Evolutionary conservation across 2,329 filamentous ascomycete genomes (phyloP), one percentile per base, ranked within the genome.

Genomic region (Neodidymelliopsis sp.): DNA sequence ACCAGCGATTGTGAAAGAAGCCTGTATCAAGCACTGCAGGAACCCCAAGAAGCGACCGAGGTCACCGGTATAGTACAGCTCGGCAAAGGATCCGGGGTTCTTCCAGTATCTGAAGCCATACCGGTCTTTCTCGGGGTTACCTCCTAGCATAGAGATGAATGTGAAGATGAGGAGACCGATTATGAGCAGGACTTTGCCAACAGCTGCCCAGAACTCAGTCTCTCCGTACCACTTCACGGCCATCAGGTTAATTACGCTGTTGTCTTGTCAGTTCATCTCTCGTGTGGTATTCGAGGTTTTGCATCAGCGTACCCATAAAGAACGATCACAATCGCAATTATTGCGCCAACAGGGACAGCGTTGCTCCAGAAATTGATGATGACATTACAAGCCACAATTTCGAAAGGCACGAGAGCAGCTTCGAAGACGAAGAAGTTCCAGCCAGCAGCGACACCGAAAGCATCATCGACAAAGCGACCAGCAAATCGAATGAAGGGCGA

Each of bases 91-190:
- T 1, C 89, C 89, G 0, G 89, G 89, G 0, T 82, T 75, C 15
- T 73, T 70, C 76, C 77, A 79, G 58, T 77, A 75, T 2, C 76
- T 67, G 60, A 79, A 79, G n/a, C 77, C 77, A 47, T 71, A 74
- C 11, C 66, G 63, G 43, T 74, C 71, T 53, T 82, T 77, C 1
- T 84, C 69, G 0, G 91, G 91, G 59, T 93, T 94, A 2, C 88
- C 91, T 6, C 90, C 91, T 1, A 94, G 75, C 86, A 94, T 93
- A 56, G 85, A 84, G 56, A 95, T 80, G 64, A 96, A 90, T 2
- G 90, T 93, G 74, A 78, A 79, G 52, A 73, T 65, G 58, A 79
- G 73, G 12, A 79, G 66, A 23, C 72, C 70, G 47, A 78, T 70
- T 57, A 79, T 78, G 45, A 79, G 67, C 16, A 79, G 58, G 13